Evolutionary conservation across 257 asterid genomes (phyloP).

Genomic region (Gynochthodes officinalis): DNA sequence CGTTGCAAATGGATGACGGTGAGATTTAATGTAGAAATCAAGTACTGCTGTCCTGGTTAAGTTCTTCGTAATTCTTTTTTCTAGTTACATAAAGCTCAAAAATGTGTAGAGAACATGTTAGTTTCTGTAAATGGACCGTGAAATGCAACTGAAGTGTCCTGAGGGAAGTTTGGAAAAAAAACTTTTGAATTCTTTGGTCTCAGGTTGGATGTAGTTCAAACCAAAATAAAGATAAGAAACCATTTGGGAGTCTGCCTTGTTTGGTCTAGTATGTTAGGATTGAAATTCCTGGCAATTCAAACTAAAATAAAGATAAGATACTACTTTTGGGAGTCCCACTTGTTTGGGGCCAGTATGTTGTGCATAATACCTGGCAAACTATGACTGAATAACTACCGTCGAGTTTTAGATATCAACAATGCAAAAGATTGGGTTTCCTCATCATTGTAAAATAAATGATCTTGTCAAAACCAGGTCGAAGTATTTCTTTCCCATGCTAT

Average conservation of each 20-base stretch:
- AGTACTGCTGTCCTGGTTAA: not conserved
- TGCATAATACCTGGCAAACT: not conserved
- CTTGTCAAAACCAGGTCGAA: too few relatives aligned
- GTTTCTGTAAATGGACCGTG: not conserved
- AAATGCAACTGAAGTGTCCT: not conserved
- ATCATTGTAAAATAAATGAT: too few relatives aligned
- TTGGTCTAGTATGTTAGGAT: not conserved
- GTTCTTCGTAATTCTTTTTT: not conserved
- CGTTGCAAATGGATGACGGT: slow-evolving; percentile 98
- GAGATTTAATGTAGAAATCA: slow-evolving; percentile 21
- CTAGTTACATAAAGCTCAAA: not conserved
- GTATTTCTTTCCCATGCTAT: too few relatives aligned
- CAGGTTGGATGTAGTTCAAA: not conserved
- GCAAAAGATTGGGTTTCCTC: too few relatives aligned
- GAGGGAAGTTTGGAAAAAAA: not conserved
- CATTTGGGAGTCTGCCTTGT: not conserved
- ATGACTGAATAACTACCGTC: too few relatives aligned
- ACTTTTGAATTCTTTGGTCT: not conserved
- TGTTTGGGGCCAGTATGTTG: not conserved
- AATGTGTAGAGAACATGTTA: not conserved
- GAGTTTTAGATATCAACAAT: too few relatives aligned
- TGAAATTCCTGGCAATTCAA: not conserved
- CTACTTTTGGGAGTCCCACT: not conserved
- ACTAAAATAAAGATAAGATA: not conserved
- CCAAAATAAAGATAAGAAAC: not conserved